phyloP scores from a whole-genome alignment of 1,284 basidiomycete genomes.

The Sphagnurus paluster region DNA sequence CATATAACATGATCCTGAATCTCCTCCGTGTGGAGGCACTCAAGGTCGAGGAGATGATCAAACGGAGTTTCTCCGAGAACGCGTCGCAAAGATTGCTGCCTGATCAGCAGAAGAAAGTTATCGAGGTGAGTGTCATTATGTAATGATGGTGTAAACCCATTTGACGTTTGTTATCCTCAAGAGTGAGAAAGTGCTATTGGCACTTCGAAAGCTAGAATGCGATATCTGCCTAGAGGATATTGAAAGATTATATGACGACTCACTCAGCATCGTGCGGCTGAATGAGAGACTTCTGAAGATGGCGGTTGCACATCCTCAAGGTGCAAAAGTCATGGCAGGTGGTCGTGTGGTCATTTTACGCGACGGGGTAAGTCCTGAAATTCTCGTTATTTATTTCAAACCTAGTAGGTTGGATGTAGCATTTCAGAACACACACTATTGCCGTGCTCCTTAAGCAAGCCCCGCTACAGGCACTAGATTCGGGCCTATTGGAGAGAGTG shows the following conservation, averaged over 20 bases:
- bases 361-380: constrained; percentile 63
- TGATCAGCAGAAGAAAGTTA: constrained; percentile 88
- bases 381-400: constrained; percentile 1
- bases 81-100: constrained; percentile 91
- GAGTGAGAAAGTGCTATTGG: constrained; percentile 75
- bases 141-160: constrained; percentile 8
- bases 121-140: constrained; percentile 54
- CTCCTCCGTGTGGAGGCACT: constrained; percentile 95
- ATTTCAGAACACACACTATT: constrained; percentile 70
- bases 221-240: constrained; percentile 72
- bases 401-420: constrained; percentile 46
- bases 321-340: constrained; percentile 64
- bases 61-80: constrained; percentile 98
- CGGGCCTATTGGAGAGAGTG: constrained; percentile 48
- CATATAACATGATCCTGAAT: constrained; percentile 99
- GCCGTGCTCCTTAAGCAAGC: constrained; percentile 81
- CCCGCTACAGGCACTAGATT: constrained; percentile 43
- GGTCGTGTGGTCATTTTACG: constrained; percentile 86
- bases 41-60: constrained; percentile 99
- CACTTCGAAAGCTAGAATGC: constrained; percentile 71
- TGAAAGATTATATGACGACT: constrained; percentile 77
- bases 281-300: constrained; percentile 71
- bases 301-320: constrained; percentile 64
- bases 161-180: constrained; percentile 31
- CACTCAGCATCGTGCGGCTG: constrained; percentile 60